Evolutionary conservation across 768 basidiomycete genomes (phyloP), one percentile per base, ranked within the genome.

Genomic region (Lepiota brunneoincarnata): DNA sequence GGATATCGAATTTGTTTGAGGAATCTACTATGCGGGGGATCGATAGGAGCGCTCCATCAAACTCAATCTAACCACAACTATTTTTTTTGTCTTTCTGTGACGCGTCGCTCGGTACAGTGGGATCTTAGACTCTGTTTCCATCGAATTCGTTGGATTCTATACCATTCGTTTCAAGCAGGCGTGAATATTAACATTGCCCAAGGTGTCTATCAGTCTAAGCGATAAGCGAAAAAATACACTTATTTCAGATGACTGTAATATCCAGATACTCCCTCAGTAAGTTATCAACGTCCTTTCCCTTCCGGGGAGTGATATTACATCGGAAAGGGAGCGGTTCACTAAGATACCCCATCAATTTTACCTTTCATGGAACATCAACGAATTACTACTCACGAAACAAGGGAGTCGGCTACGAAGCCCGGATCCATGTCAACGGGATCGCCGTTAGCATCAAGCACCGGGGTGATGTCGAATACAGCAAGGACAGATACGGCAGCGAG

Each of bases 391-490:
- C 28, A 51, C 49, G 49, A 40, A 51, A 35, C 20, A 17, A 51
- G 18, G 6, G 39, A 41, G 28, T 21, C n/a, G 14, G 6, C 26
- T 6, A 10, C 20, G 39, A 51, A 58, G 14, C 51, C 58, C 14
- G 53, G 26, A 17, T 43, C 37, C 9, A 60, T 43, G 4, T 42
- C 47, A 26, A 56, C 54, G 9, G 49, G 55, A 20, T 59, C 56
- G 1, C 64, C 64, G 15, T 57, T 23, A 15, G 56, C 45, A 39
- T 64, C 64, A 6, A 57, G 37, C 7, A 53, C 52, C 15, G 61
- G 58, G 6, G 38, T 44, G 28, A 67, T 60, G 39, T 62, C 46
- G 50, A 59, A 67, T 7, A 58, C 42, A 1, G 63, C 55, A 9
- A 67, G 48, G 1, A 61, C 41, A 2, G 61, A 61, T 4, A 59